Evolutionary conservation across 116 monocot genomes (phyloP), one percentile per base, ranked within the genome.

Genomic region (Posidonia oceanica): DNA sequence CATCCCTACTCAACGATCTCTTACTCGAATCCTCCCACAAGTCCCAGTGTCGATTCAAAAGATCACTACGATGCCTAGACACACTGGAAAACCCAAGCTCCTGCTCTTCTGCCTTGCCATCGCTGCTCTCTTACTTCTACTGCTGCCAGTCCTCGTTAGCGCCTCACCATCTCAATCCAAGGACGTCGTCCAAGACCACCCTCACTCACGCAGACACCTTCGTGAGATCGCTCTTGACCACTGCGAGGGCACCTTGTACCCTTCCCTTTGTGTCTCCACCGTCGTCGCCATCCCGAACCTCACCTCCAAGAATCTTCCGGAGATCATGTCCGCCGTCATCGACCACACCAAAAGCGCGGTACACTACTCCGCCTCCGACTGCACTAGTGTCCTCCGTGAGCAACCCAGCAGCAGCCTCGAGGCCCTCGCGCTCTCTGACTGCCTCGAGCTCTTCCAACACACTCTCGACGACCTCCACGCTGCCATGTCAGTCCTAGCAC

Each of bases 181-280:
- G 29, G 29, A 29, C 29, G 29, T 29, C 29, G 29, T 29, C 29
- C 29, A 29, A 29, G 8, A 12, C 48, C 7, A 48, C 48, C 12
- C 48, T 5, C 48, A 7, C 48, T 48, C 48, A 10, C 18, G 66
- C 41, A 16, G 64, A 64, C 14, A 20, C 66, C 44, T 66, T 3
- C 44, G n/a, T 40, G 18, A 48, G 3, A 48, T 42, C 20, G 66
- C 66, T 41, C 41, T 15, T n/a, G n/a, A 20, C 22, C 80, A 80
- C 73, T 86, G 86, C 63, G 70, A 83, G 4, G 80, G 78, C 48
- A 78, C 86, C 3, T 78, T 83, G 15, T 83, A 86, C 75, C 83
- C 72, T 1, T 73, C 71, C 13, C 80, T 80, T 68, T 86, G 86
- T 70, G 75, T 67, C 37, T 75, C 80, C 66, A 83, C 83, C 10